Conservation (phyloP, 2,329 filamentous ascomycete genomes). For the Malbranchea cinnamomea region DNA sequence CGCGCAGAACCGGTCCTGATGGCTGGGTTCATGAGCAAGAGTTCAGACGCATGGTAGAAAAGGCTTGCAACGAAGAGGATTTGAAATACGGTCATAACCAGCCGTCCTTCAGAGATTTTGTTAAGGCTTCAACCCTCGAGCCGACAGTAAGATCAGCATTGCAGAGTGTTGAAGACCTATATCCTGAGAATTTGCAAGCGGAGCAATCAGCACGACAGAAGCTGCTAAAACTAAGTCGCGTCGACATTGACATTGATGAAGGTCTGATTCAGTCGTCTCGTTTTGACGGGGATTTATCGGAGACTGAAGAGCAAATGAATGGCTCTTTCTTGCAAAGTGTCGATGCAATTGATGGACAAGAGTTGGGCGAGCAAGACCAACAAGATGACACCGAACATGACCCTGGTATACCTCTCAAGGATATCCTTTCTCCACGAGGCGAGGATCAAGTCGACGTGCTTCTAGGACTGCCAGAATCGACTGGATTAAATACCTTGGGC, state of each 20-base stretch:
- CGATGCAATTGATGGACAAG: slow-evolving; percentile 1
- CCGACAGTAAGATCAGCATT: slow-evolving; percentile 57
- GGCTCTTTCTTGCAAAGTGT: slow-evolving; percentile 1
- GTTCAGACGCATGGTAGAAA: slow-evolving; percentile 49
- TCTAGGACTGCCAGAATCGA: too few species aligned
- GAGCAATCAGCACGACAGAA: slow-evolving; percentile 8
- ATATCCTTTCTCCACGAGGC: too few species aligned
- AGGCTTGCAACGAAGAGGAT: slow-evolving; percentile 51
- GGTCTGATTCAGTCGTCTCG: slow-evolving; percentile 38
- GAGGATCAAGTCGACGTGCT: too few species aligned
- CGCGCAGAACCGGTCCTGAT: slow-evolving; percentile 54
- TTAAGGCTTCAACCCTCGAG: slow-evolving; percentile 39
- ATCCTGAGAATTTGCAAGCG: slow-evolving; percentile 45
- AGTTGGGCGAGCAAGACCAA: too few species aligned
- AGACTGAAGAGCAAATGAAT: slow-evolving; percentile 25
- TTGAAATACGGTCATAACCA: slow-evolving; percentile 29
- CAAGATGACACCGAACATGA: slow-evolving; percentile 10
- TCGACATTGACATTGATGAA: slow-evolving; percentile 47
- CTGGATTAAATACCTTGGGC: too few species aligned
- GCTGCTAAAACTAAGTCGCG: not conserved
- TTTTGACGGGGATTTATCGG: slow-evolving; percentile 24
- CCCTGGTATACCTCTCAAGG: slow-evolving; percentile 6
- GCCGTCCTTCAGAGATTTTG: slow-evolving; percentile 49
- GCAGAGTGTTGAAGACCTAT: slow-evolving; percentile 78
- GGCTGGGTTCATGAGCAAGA: slow-evolving; percentile 91